Base-by-base conservation (phyloP, 495 filamentous ascomycete genomes). In the Tuber microsphaerosporum region DNA sequence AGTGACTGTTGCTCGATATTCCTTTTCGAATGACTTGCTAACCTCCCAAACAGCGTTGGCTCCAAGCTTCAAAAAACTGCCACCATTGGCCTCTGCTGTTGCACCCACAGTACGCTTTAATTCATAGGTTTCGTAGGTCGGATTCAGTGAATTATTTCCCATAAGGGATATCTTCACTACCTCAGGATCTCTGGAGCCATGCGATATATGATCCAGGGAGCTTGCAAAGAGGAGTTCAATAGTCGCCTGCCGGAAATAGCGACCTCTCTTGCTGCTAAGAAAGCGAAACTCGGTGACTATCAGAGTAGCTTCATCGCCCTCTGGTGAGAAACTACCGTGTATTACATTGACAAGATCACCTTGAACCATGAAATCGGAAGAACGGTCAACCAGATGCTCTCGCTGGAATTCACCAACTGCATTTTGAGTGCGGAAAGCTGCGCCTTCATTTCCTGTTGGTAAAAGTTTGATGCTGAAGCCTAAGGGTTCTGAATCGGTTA, bases 281-380 rank as follows among this genome's bases (percentile, higher is more conserved):
- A 77, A 77, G 8, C 68, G 68, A n/a, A 77, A 77, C 5, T 77
- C 75, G 10, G 69, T 68, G 37, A 77, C 72, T 41, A 77, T 65
- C 20, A 77, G 14, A 19, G 75, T 74, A 2, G 75, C 75, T 45
- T 65, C 44, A n/a, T 45, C n/a, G 5, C 45, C 72, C 26, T 43
- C 72, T 1, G 72, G 68, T 5, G 68, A 70, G 43, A 56, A 26
- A 17, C n/a, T 56, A 10, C 75, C 72, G 46, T 77, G 75, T 22
- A 77, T 71, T 16, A 77, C 75, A 9, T 71, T 77, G 20, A 77
- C 7, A 0, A 77, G 69, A 22, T 77, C 72, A 7, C 42, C 75
- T 71, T 77, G 75, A 41, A 77, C 61, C 14, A 46, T 71, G 22
- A 77, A 45, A 20, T 71, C 69, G 0, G 72, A 74, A 3, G 6